Evolutionary conservation across 495 filamentous ascomycete genomes (phyloP).

Genomic region (Daldinia vernicosa): DNA sequence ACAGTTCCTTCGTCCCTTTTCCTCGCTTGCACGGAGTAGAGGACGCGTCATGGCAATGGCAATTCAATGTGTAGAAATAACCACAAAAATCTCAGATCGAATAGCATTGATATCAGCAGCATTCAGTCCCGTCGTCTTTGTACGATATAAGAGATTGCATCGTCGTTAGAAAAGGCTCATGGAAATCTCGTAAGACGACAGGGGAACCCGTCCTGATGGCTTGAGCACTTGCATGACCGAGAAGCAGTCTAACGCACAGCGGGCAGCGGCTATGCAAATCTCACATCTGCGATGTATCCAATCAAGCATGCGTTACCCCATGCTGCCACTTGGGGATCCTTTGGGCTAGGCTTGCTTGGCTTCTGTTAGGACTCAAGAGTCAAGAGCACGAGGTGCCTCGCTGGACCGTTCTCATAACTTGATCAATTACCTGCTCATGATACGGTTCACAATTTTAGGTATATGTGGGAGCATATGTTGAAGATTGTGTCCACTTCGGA

Average conservation of each 20-base stretch:
- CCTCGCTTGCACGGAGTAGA: conserved; percentile 18
- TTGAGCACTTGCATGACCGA: conserved; percentile 51
- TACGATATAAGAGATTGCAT: conserved; percentile 13
- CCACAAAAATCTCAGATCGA: conserved; percentile 11
- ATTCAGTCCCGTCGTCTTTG: conserved; percentile 16
- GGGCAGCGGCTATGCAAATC: conserved; percentile 54
- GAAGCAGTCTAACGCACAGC: conserved; percentile 51
- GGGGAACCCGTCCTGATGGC: conserved; percentile 44
- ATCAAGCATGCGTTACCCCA: conserved; percentile 46
- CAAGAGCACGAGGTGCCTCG: conserved; percentile 19
- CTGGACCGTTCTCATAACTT: conserved; percentile 21
- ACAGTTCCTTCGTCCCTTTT: conserved; percentile 25
- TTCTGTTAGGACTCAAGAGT: conserved; percentile 11
- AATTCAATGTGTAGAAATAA: conserved; percentile 16
- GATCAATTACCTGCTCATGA: neutral
- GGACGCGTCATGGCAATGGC: conserved; percentile 26
- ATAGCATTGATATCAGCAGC: neutral
- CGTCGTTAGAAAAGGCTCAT: conserved; percentile 42
- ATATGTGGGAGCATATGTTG: conserved; percentile 14
- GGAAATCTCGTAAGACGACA: conserved; percentile 42
- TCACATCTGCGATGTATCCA: conserved; percentile 46
- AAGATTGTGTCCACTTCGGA: conserved; percentile 22
- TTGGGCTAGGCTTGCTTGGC: conserved; percentile 20
- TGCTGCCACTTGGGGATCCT: conserved; percentile 30
- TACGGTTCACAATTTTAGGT: neutral